These are phyloP conservation scores for Sporisorium iseilematis-ciliati DNA, from an alignment of 1,284 basidiomycete genomes.

Conservation along the genomic window DNA sequence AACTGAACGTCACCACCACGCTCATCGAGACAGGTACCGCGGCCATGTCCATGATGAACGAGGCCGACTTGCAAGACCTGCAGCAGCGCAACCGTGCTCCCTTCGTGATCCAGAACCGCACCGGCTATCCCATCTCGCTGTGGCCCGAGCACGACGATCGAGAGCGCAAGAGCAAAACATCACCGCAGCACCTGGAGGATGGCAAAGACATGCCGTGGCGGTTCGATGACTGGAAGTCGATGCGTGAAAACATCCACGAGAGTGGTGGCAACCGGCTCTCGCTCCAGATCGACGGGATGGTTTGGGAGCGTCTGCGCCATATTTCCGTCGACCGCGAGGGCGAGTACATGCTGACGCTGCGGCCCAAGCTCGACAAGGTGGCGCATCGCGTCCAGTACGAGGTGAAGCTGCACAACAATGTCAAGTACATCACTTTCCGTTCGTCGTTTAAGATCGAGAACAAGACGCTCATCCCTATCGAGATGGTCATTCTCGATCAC, in stretches of 20 bases:
- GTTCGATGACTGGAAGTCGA: slow-evolving; percentile 95
- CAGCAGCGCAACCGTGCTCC: slow-evolving; percentile 82
- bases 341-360: slow-evolving; percentile 86
- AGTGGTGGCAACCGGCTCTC: slow-evolving; percentile 60
- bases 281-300: slow-evolving; percentile 81
- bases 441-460: slow-evolving; percentile 96
- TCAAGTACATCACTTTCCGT: slow-evolving; percentile 93
- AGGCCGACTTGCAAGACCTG: slow-evolving; percentile 72
- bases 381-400: slow-evolving; percentile 89
- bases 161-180: slow-evolving; percentile 62
- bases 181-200: slow-evolving; percentile 73
- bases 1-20: slow-evolving; percentile 92
- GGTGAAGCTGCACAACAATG: slow-evolving; percentile 89
- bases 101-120: slow-evolving; percentile 90
- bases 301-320: slow-evolving; percentile 90
- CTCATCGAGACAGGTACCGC: slow-evolving; percentile 89
- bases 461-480: slow-evolving; percentile 89
- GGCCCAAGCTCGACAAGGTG: slow-evolving; percentile 82
- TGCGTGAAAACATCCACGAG: slow-evolving; percentile 77
- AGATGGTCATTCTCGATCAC: slow-evolving; percentile 89
- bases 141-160: slow-evolving; percentile 73
- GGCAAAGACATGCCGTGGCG: slow-evolving; percentile 90
- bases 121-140: slow-evolving; percentile 76
- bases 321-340: slow-evolving; percentile 95
- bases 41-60: slow-evolving; percentile 78